Evolutionary conservation across 2,329 filamentous ascomycete species (phyloP), one percentile per base, ranked within the genome.

Genomic region (Phialemonium atrogriseum): DNA sequence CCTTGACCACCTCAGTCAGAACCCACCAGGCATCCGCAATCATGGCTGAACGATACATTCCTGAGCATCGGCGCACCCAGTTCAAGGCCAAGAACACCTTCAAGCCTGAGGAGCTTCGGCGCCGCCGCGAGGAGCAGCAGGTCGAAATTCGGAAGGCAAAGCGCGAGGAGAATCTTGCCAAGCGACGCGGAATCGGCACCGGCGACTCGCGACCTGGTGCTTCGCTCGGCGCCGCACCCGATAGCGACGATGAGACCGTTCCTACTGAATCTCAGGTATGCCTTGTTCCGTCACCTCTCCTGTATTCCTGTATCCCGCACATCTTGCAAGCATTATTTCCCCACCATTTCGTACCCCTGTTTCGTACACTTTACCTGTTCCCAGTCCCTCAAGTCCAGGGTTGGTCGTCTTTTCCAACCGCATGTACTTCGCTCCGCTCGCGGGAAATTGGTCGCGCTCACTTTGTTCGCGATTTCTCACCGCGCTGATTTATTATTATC

Each of bases 21-120:
- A 40, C 33, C 41, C 20, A 44, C 44, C 30, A 45, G 37, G 45
- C 47, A 55, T 35, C 56, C 56, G 58, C 58, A 61, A 80, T 51
- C 67, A 98, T 98, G 91, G 84, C 91, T 62, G 91, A 98, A 63
- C 85, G 91, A 55, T 98, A 95, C 71, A 98, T 98, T 56, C 91
- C 91, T 61, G 91, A 98, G 71, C 91, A 98, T 73, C 87, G 91
- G 62, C 88, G 91, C 58, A 95, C 86, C 46, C 88, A 94, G 70
- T 98, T 94, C 80, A 98, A 98, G 82, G 91, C 91, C 34, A 95
- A 95, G 77, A 89, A 85, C 66, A 86, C 86, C 54, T 96, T 98
- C 75, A 95, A 95, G 78, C 89, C 89, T 51, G 91, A 98, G 61
- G 91, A 98, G 70, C 81, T 98, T 46, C 86, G 91, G 59, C 88